Evolutionary conservation across 352 stramenopile species (phyloP), one percentile per base, ranked within the genome.

Genomic region (Pythium monospermum): DNA sequence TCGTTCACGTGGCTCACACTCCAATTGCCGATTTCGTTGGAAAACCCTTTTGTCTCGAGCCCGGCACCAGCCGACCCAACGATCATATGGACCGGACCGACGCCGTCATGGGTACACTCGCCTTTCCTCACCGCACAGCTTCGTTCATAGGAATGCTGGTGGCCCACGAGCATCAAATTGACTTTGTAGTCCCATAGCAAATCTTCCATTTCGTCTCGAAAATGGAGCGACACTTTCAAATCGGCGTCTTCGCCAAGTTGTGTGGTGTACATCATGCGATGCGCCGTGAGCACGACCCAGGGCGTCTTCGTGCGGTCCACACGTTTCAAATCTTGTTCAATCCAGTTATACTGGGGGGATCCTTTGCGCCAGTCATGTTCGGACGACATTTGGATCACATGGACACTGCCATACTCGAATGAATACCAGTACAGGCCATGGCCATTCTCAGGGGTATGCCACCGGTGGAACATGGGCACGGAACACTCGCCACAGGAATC

Each of bases 131-230:
- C 77, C 12, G 84, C 78, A 54, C 92, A 97, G 46, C 76, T 96
- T 38, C 89, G 76, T 36, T 97, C 76, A 57, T 97, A 97, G 11
- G 76, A 87, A 69, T 98, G 93, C 61, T 96, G 88, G 61, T 98
- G 91, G 12, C 90, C 93, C 23, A 87, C 75, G 18, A 98, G 53
- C 56, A 96, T 83, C 21, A 97, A 22, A 57, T 97, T 95, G 28
- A 98, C 93, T 46, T 91, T 80, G 64, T 96, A 69, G 15, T 71
- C 61, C 58, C 76, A 80, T 22, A 98, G 66, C 22, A 98, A 66
- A 27, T 92, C 79, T 59, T 98, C 93, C 47, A 98, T 68, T 57
- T 97, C 84, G 22, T 89, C 66, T 21, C 88, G 80, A 49, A 98
- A 85, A 26, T 84, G 77, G 32, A 81, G 37, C 28, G 74, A 71